A percentile compares a stretch with the other conserved stretches of the same genome.
These are phyloP conservation scores for Tetrapisispora phaffii DNA, from an alignment of 805 yeast species.

Conservation along the genomic window DNA sequence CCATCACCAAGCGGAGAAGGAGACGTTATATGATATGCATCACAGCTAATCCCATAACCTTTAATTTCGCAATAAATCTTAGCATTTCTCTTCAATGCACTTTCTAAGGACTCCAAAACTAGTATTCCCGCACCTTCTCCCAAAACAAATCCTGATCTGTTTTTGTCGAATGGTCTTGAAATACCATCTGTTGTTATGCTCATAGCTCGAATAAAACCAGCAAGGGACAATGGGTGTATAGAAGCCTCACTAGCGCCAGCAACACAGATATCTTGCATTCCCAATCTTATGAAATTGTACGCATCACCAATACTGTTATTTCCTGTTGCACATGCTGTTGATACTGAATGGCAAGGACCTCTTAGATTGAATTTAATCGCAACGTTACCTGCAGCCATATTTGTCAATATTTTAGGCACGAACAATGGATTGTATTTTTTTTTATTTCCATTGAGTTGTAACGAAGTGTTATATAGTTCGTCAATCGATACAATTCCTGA, in stretches of 20 bases:
- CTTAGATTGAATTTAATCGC: slow-evolving; percentile 65
- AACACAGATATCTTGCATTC: slow-evolving; percentile 75
- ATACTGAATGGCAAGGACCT: slow-evolving; percentile 82
- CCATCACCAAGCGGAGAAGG: slow-evolving; percentile 80
- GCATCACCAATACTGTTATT: slow-evolving; percentile 92
- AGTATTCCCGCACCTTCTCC: slow-evolving; percentile 89
- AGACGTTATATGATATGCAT: slow-evolving; percentile 87
- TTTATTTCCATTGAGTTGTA: slow-evolving; percentile 19
- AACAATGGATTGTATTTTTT: slow-evolving; percentile 66
- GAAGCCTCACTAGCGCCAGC: slow-evolving; percentile 94
- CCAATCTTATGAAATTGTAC: slow-evolving; percentile 62
- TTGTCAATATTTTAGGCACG: slow-evolving; percentile 71
- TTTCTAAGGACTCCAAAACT: slow-evolving; percentile 65
- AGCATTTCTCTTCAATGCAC: slow-evolving; percentile 58
- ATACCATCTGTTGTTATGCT: slow-evolving; percentile 58
- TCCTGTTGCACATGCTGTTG: slow-evolving; percentile 98
- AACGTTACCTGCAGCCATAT: slow-evolving; percentile 92
- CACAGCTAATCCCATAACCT: slow-evolving; percentile 90
- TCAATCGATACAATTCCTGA: slow-evolving; percentile 86
- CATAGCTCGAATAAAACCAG: slow-evolving; percentile 87
- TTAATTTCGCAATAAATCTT: slow-evolving; percentile 67
- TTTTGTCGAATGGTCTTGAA: slow-evolving; percentile 78
- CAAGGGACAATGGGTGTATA: slow-evolving; percentile 74
- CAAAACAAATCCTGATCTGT: slow-evolving; percentile 78
- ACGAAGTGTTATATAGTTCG: slow-evolving; percentile 46